Base-by-base conservation (phyloP, 2,329 filamentous ascomycete species). In the Diaporthe citriasiana region DNA sequence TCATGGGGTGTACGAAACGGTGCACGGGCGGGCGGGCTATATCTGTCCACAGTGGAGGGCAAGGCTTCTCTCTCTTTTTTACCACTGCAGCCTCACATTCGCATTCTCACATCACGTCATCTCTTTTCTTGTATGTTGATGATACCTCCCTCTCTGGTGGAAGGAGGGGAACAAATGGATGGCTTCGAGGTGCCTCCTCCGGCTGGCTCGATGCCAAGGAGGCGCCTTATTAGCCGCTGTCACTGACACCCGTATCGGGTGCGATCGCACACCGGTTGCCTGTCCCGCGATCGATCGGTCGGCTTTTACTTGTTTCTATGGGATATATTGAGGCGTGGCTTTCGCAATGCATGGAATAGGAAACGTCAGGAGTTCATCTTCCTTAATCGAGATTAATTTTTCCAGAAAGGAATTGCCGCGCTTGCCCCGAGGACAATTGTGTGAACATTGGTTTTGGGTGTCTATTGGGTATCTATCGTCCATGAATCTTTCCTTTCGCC, bases 141-240 rank as follows among this genome's bases (percentile, higher is more conserved):
- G 73, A 76, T 77, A 60, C 75, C 76, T 45, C 45, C 47, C 59
- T 63, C 70, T 42, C 56, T 51, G 50, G 50, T n/a, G 42, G 42
- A 65, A 68, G 70, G 70, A 65, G 70, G 57, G 30, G 12, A 51
- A 66, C 38, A 60, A 38, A 35, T n/a, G 40, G 60, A 51, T 33
- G 60, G 60, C 60, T 25, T 66, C 30, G 42, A 51, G 60, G 60
- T 50, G 60, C 35, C 50, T 45, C 47, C 50, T 63, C 59, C 38
- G 55, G 60, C 40, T 73, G 60, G 60, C 60, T 73, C 66, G 60
- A 69, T 59, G 71, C 53, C 60, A 50, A 63, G 70, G 59, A 66
- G 47, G 53, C 47, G 59, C 59, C 57, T 66, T 38, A 22, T 50
- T 35, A 66, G 60, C 25, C 60, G 60, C 60, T 47, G 42, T 66